phyloP scores from a whole-genome alignment of 2,329 filamentous ascomycete genomes.

The Aspergillus sp. region DNA sequence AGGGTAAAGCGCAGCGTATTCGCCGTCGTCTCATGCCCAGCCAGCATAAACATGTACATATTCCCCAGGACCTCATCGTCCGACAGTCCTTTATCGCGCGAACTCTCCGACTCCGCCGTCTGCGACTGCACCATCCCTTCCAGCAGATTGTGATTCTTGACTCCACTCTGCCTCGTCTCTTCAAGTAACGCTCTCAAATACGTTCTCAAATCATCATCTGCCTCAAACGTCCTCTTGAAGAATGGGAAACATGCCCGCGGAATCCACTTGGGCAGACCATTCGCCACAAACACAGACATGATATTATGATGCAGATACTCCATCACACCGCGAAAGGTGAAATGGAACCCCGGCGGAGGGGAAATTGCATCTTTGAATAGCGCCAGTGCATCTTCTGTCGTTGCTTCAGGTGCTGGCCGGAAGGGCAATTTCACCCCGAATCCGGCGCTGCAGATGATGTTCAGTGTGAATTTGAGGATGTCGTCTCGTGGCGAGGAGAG shows the following conservation, averaged over 20 bases:
- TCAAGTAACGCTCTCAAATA: conserved; percentile 23
- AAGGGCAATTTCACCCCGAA: conserved; percentile 24
- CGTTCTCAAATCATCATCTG: conserved; percentile 16
- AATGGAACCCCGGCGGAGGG: conserved; percentile 13
- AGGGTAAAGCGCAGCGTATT: conserved; percentile 41
- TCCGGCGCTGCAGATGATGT: conserved; percentile 34
- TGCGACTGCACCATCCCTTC: conserved; percentile 9
- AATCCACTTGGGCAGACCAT: conserved; percentile 13
- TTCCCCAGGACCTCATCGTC: conserved; percentile 46
- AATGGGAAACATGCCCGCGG: conserved; percentile 15
- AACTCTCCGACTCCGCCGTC: neutral
- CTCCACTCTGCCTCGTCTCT: conserved; percentile 5
- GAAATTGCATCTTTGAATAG: conserved; percentile 16
- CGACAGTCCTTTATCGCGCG: conserved; percentile 5
- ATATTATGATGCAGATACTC: conserved; percentile 16
- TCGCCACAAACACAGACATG: conserved; percentile 11
- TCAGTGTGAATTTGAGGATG: conserved; percentile 29
- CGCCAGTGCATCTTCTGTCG: conserved; percentile 11
- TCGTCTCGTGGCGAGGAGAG: conserved; percentile 24
- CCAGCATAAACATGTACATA: conserved; percentile 46
- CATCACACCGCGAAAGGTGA: conserved; percentile 20
- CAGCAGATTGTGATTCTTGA: conserved; percentile 8
- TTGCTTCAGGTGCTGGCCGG: conserved; percentile 9
- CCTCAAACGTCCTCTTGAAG: conserved; percentile 27
- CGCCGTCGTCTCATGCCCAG: conserved; percentile 50